phyloP scores from a whole-genome alignment of 139 green algal genomes.

The Zygnema cylindricum region DNA sequence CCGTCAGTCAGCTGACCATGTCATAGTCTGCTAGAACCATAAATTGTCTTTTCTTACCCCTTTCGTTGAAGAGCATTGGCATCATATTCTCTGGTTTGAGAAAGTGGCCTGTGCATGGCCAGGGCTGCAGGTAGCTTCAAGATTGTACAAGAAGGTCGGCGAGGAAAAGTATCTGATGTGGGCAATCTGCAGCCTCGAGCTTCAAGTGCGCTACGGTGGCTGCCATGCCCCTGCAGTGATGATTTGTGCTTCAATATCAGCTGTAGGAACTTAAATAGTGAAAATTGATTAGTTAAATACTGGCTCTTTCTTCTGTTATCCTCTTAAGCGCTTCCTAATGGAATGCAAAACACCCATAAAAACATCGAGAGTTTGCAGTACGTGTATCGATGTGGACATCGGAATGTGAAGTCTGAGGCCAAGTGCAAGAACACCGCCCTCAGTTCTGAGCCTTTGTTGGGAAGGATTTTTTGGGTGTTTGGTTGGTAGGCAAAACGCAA shows the following conservation, averaged over 20 bases:
- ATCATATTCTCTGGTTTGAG: too few species aligned
- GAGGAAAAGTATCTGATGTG: slow-evolving; percentile 55
- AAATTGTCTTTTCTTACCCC: too few species aligned
- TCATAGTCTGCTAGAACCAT: too few species aligned
- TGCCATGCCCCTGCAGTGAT: not conserved
- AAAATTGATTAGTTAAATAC: not conserved
- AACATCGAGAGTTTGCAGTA: not conserved
- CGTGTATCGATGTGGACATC: not conserved
- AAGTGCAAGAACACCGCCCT: too few species aligned
- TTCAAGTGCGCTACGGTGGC: slow-evolving; percentile 39
- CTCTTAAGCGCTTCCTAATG: not conserved
- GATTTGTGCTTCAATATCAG: not conserved
- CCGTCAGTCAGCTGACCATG: too few species aligned
- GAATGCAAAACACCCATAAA: not conserved
- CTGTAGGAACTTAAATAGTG: not conserved
- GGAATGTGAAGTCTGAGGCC: too few species aligned
- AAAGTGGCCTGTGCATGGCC: not conserved
- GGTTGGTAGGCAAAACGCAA: not conserved
- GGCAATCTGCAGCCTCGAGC: slow-evolving; percentile 44
- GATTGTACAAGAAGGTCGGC: slow-evolving; percentile 50
- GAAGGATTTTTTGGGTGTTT: not conserved
- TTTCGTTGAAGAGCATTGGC: too few species aligned
- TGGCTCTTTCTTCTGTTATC: not conserved
- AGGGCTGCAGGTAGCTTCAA: slow-evolving; percentile 47
- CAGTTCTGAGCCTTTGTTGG: not conserved